Evolutionary conservation across 371 early-diverging fungal genomes (phyloP), one percentile per base, ranked within the genome.

Genomic region (Chytridium lagenaria): DNA sequence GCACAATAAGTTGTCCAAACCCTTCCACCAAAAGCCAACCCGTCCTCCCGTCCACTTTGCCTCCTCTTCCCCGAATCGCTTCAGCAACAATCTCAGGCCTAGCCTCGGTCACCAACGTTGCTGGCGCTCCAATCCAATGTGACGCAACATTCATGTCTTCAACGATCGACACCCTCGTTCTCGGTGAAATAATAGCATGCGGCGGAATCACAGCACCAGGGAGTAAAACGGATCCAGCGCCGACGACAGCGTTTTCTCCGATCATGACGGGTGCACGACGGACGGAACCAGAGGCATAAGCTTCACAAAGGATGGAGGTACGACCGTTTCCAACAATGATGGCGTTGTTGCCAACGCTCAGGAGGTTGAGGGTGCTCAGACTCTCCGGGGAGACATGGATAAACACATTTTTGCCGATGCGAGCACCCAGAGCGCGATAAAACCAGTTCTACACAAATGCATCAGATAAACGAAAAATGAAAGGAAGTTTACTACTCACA

Each of bases 381-480:
- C 64, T 63, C 31, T 63, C 64, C 10, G 64, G 2, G 3, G 64
- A 23, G 2, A 63, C 12, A 23, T 63, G 64, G 34, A 63, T 63
- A 23, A 63, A 63, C 3, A 63, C 64, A 23, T 63, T 63, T 16
- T 36, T 2, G 7, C 64, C 64, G 15, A 63, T 63, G 16, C 64
- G 23, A 2, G 64, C 64, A 12, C 64, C 64, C 19, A 63, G 64
- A 16, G 64, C 64, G 19, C 64, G 64, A 36, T 63, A 63, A 34
- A 63, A 63, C 64, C 64, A 63, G 64, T 28, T 63, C 64, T 63
- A n/a, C n/a, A n/a, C n/a, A n/a, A n/a, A 10, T 36, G 57, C 10
- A 57, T 12, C 7, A 63, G 44, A 12, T 44, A 44, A 19, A 44
- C 7, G 19, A 44, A 44, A 44, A 44, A 44, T 12, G 44, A 19